These are phyloP conservation scores for Colletotrichum sidae DNA, from an alignment of 2,329 filamentous ascomycete genomes.

Conservation along the genomic window DNA sequence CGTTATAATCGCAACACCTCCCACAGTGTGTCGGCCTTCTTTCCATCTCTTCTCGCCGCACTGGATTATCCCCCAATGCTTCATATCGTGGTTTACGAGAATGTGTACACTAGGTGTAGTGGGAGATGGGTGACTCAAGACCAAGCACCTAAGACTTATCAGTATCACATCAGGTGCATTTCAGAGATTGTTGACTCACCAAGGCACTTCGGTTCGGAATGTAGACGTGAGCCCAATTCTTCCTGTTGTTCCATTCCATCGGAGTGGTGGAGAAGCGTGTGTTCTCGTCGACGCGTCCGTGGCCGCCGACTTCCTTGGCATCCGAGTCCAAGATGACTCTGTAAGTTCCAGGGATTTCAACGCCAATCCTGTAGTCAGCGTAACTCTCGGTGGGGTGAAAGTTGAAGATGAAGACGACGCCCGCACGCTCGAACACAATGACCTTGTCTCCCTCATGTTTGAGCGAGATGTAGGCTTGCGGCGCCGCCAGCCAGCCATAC, in stretches of 20 bases:
- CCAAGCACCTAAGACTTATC: conserved; percentile 60
- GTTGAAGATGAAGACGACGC: conserved; percentile 94
- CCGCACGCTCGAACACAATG: conserved; percentile 92
- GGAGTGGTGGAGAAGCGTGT: conserved; percentile 93
- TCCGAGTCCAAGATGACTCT: conserved; percentile 88
- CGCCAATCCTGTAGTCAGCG: conserved; percentile 90
- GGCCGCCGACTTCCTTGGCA: conserved; percentile 80
- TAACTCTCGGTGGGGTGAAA: conserved; percentile 89
- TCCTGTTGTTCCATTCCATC: conserved; percentile 88
- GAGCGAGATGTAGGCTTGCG: conserved; percentile 91
- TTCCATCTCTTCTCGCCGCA: not conserved
- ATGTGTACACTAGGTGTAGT: conserved; percentile 36
- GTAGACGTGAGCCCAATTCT: conserved; percentile 94
- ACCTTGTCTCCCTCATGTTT: conserved; percentile 97
- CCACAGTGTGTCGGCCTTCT: not conserved
- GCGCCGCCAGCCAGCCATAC: conserved; percentile 88
- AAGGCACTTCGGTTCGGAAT: conserved; percentile 86
- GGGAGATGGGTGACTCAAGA: conserved; percentile 47
- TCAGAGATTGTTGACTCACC: conserved; percentile 61
- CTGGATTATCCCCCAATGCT: not conserved
- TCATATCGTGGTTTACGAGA: not conserved
- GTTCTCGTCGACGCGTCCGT: conserved; percentile 79
- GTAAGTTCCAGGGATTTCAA: conserved; percentile 89
- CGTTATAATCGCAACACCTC: too few species aligned
- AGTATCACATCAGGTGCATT: not conserved